Conservation (phyloP, 2,329 filamentous ascomycete species). For the Ilyonectria mors-panacis region DNA sequence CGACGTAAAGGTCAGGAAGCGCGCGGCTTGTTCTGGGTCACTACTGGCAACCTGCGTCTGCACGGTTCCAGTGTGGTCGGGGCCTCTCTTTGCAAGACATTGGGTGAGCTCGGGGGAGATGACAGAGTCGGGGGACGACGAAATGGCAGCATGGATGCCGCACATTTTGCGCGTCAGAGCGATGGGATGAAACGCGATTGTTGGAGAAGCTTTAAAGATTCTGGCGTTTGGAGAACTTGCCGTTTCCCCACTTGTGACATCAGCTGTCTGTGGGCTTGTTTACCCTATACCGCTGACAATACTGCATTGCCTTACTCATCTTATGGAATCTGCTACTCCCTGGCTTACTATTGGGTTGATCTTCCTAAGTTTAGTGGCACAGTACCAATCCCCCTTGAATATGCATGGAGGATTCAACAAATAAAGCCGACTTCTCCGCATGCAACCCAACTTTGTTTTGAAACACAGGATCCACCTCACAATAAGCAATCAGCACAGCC, state of each 20-base stretch:
- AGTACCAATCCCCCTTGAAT: neutral
- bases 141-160: constrained; percentile 71
- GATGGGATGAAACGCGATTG: constrained; percentile 27
- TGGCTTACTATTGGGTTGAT: neutral
- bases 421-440: constrained; percentile 3
- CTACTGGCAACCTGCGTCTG: constrained; percentile 48
- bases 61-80: constrained; percentile 69
- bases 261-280: neutral
- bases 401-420: neutral
- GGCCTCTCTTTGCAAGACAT: constrained; percentile 70
- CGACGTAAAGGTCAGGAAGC: constrained; percentile 77
- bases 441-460: constrained; percentile 2
- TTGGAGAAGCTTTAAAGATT: constrained; percentile 23
- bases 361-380: neutral
- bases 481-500: neutral
- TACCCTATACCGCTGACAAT: constrained; percentile 11
- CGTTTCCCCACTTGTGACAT: constrained; percentile 11
- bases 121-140: constrained; percentile 48
- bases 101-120: constrained; percentile 56
- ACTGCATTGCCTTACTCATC: neutral
- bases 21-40: constrained; percentile 38
- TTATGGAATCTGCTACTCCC: neutral
- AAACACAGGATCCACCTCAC: constrained; percentile 1
- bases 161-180: constrained; percentile 64
- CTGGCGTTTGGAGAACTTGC: constrained; percentile 13